Evolutionary conservation across 805 yeast genomes (phyloP).

Genomic region (Sugiyamaella americana): DNA sequence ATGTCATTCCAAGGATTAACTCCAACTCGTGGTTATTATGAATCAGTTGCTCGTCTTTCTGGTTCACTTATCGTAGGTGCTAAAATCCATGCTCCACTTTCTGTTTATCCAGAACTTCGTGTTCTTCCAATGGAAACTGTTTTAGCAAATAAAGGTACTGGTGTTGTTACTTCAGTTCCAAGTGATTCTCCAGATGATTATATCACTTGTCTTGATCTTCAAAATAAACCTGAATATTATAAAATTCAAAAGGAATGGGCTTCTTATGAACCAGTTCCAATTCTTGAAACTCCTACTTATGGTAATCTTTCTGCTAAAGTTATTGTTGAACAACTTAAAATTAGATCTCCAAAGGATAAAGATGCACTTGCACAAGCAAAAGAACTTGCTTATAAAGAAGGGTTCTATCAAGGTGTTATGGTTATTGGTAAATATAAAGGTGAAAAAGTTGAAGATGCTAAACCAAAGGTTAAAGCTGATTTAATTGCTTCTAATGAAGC

Average conservation of each 20-base stretch:
- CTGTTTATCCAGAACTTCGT: slow-evolving; percentile 62
- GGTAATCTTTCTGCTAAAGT: slow-evolving; percentile 85
- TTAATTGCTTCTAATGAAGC: slow-evolving; percentile 72
- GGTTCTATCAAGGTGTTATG: slow-evolving; percentile 85
- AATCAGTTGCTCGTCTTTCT: slow-evolving; percentile 49
- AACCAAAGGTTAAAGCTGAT: slow-evolving; percentile 78
- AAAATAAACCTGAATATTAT: slow-evolving; percentile 86
- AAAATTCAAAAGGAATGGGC: slow-evolving; percentile 85
- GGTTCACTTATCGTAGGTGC: slow-evolving; percentile 83
- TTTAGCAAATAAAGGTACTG: slow-evolving; percentile 92
- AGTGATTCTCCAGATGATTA: slow-evolving; percentile 98
- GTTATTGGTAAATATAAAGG: slow-evolving; percentile 77
- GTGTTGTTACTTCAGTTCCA: slow-evolving; percentile 98
- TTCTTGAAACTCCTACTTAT: slow-evolving; percentile 74
- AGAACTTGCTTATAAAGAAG: slow-evolving; percentile 93
- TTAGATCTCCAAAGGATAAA: slow-evolving; percentile 89
- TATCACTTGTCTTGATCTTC: slow-evolving; percentile 77
- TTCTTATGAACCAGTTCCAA: slow-evolving; percentile 59
- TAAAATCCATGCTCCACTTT: slow-evolving; percentile 76
- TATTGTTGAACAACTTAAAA: slow-evolving; percentile 79
- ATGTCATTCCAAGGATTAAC: slow-evolving; percentile 94
- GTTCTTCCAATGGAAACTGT: slow-evolving; percentile 98
- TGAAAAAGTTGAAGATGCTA: slow-evolving; percentile 84
- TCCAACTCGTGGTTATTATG: slow-evolving; percentile 75
- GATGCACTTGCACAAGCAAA: slow-evolving; percentile 85